Evolutionary conservation across 129 eudicot species (phyloP).

Genomic region (Ambrosia artemisiifolia): DNA sequence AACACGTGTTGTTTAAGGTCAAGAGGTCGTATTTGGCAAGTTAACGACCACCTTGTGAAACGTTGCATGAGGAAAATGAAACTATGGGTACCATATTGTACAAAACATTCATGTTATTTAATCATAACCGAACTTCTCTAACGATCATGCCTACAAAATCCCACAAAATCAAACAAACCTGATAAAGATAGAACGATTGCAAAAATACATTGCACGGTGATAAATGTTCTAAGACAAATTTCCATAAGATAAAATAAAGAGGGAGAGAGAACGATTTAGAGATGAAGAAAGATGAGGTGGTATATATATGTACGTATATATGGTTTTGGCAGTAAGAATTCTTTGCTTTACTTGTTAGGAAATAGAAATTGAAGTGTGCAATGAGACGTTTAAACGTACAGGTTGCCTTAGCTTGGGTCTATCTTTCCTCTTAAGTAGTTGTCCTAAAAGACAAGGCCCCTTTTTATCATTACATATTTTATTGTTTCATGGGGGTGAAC

Average conservation of each 20-base stretch:
- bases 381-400: slow-evolving; percentile 11
- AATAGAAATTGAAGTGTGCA: slow-evolving; percentile 20
- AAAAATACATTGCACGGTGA: slow-evolving; percentile 30
- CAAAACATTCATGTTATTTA: no score
- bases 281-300: slow-evolving; percentile 15
- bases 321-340: slow-evolving; percentile 25
- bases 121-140: not conserved
- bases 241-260: slow-evolving; percentile 30
- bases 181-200: slow-evolving; percentile 32
- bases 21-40: no score
- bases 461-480: not conserved
- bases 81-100: no score
- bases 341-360: slow-evolving; percentile 41
- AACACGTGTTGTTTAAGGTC: no score
- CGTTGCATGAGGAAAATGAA: no score
- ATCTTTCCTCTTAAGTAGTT: slow-evolving; percentile 33
- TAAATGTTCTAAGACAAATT: slow-evolving; percentile 19
- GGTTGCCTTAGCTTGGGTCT: slow-evolving; percentile 34
- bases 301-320: slow-evolving; percentile 2
- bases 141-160: not conserved
- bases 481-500: not conserved
- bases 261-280: slow-evolving; percentile 15
- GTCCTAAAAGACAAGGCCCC: slow-evolving; percentile 38
- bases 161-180: not conserved
- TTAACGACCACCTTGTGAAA: no score